These are phyloP conservation scores for Talaromyces sp. DNA, from an alignment of 2,329 filamentous ascomycete genomes.

Conservation along the genomic window DNA sequence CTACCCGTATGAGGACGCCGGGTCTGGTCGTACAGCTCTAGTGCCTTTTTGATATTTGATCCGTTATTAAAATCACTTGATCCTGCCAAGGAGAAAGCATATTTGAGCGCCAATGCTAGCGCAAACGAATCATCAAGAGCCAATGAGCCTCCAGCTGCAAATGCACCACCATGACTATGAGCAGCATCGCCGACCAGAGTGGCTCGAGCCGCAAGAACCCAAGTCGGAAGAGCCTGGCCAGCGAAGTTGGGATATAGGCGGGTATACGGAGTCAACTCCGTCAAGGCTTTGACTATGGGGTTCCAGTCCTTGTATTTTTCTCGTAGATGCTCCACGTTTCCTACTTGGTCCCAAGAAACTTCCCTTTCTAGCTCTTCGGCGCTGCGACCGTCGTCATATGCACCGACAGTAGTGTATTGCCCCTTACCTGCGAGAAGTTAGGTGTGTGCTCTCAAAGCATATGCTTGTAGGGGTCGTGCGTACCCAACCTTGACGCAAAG, in stretches of 20 bases:
- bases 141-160: slow-evolving; percentile 31
- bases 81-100: slow-evolving; percentile 31
- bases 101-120: slow-evolving; percentile 38
- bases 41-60: slow-evolving; percentile 27
- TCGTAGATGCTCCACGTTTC: slow-evolving; percentile 37
- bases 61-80: neutral
- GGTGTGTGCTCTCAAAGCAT: neutral
- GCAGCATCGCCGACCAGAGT: slow-evolving; percentile 31
- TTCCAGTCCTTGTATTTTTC: slow-evolving; percentile 42
- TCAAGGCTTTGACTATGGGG: slow-evolving; percentile 39
- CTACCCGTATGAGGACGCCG: slow-evolving; percentile 46
- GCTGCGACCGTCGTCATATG: slow-evolving; percentile 39
- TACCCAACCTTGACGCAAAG: slow-evolving; percentile 45
- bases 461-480: neutral
- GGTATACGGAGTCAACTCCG: slow-evolving; percentile 42
- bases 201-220: slow-evolving; percentile 38
- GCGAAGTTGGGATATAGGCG: slow-evolving; percentile 46
- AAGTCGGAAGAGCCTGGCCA: slow-evolving; percentile 40
- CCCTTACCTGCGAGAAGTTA: slow-evolving; percentile 25
- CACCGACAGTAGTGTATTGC: slow-evolving; percentile 45
- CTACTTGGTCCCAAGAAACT: slow-evolving; percentile 40
- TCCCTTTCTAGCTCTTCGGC: slow-evolving; percentile 30
- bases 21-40: slow-evolving; percentile 44
- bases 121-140: slow-evolving; percentile 40
- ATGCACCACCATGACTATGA: slow-evolving; percentile 31